Evolutionary conservation across 768 basidiomycete genomes (phyloP).

Genomic region (Boletus insuetus): DNA sequence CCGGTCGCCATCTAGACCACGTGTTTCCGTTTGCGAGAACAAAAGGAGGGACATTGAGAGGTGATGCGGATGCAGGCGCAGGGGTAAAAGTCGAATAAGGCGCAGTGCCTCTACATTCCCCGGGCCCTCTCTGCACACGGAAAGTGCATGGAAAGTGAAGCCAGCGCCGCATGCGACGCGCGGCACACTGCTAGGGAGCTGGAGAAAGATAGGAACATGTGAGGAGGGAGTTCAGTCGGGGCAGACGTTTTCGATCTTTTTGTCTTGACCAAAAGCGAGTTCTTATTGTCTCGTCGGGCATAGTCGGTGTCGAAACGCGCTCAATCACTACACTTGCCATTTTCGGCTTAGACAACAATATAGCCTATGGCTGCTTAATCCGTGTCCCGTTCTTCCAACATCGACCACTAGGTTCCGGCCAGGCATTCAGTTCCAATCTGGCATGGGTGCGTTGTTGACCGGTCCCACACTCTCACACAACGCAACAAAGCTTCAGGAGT

Average conservation of each 20-base stretch:
- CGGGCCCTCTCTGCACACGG: not conserved
- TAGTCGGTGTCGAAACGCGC: constrained; percentile 13
- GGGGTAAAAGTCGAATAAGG: not conserved
- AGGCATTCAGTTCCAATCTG: too few species aligned
- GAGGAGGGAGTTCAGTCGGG: not conserved
- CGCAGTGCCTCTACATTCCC: not conserved
- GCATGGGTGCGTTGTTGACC: not conserved
- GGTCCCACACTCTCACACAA: not conserved
- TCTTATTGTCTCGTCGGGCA: constrained; percentile 22
- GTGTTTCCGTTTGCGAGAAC: constrained; percentile 15
- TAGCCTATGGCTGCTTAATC: too few species aligned
- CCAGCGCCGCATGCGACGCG: not conserved
- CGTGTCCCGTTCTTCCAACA: too few species aligned
- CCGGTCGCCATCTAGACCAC: constrained; percentile 2
- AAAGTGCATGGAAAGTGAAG: not conserved
- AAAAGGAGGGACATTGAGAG: constrained; percentile 14
- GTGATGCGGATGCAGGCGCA: not conserved
- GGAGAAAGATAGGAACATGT: not conserved
- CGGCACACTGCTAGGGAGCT: not conserved
- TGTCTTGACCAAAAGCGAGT: constrained; percentile 8
- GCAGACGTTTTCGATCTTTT: constrained; percentile 7
- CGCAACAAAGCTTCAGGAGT: not conserved
- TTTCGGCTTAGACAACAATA: not conserved
- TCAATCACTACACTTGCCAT: constrained; percentile 24
- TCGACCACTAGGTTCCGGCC: too few species aligned